Evolutionary conservation across 2,329 filamentous ascomycete genomes (phyloP), one percentile per base, ranked within the genome.

Genomic region (Chaetomiaceae sp.): DNA sequence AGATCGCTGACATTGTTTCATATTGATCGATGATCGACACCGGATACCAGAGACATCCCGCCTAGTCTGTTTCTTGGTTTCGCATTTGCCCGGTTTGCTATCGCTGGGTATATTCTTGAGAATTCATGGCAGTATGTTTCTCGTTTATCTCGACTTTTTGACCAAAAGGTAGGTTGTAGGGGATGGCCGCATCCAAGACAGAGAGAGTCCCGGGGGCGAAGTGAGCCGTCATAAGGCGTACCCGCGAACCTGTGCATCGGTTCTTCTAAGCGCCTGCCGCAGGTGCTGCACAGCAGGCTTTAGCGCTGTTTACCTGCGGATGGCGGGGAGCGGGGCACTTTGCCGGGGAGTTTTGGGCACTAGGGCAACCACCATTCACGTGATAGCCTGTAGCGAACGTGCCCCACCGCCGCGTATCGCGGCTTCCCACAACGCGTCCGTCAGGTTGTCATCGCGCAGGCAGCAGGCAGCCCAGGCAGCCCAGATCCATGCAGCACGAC

Each of bases 371-470:
- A 13, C 25, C 11, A n/a, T n/a, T n/a, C 60, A 60, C 60, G 60
- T 62, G 60, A 62, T 32, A 53, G 37, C 59, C 56, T 61, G 59
- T 58, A 23, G 38, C 7, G 5, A 41, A 54, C 53, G 54, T 55
- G 55, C 46, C 48, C 46, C 41, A 52, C 33, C 9, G 18, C 30
- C 45, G 42, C 49, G 52, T 30, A 11, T 50, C 20, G 38, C 27
- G 7, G 21, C 36, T 45, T 27, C 42, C 40, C 13, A 16, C 27
- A 30, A 51, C 54, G 50, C 50, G 54, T 53, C 38, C 27, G 27
- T 4, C 47, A 36, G 9, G 23, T 33, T 18, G n/a, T n/a, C n/a
- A n/a, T n/a, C n/a, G n/a, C 13, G 13, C 32, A 37, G 23, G 30
- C 21, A n/a, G 38, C 21, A 25, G 20, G 38, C 21, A 36, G 16